Base-by-base conservation (phyloP, 345 rosid genomes). In the Isatis tinctoria region DNA sequence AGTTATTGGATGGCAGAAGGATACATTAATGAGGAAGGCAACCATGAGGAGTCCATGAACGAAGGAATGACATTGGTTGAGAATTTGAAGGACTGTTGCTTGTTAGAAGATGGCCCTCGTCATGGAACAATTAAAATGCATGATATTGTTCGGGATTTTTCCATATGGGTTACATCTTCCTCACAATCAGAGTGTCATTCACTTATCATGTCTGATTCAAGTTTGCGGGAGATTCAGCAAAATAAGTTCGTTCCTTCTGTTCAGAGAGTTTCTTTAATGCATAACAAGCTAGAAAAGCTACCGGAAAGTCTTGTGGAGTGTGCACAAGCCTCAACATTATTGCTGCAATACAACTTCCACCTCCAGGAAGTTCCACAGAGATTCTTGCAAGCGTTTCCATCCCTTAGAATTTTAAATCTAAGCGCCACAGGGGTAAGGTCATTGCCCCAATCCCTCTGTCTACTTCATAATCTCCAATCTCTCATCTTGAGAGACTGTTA, bases 1-100 rank as follows among this genome's bases (percentile, higher is more conserved):
- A 73, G 60, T 12, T 84, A 69, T 28, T 86, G 84, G 90, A 22
- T 72, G 32, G 85, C 82, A 0, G 86, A 81, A 60, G 85, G 85
- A 6, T 66, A 82, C 45, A 70, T 82, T 18, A 81, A 66, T 37
- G 81, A 78, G 20, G 58, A 70, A 18, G 70, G 76, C 51, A 65
- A 62, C 57, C 49, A 53, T 8, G 75, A 80, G 6, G 28, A 72
- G 26, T 75, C 75, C 14, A 32, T 73, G 64, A 82, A 78, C 37
- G 60, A 72, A 60, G 86, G 86, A 53, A 33, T 72, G 32, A 41
- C 80, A 58, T 68, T 84, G 79, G 60, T 84, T 0, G 86, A 86
- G 74, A 76, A 36, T 54, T 72, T 84, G 68, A 84, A 84, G 57
- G 85, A 81, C 51, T 72, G 74, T 14, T 84, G 84, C 67, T 66